Percentiles rank a stretch among this genome's conserved stretches.
Evolutionary conservation across 2,329 filamentous ascomycete species (phyloP).

Genomic region (Cladophialophora carrionii): DNA sequence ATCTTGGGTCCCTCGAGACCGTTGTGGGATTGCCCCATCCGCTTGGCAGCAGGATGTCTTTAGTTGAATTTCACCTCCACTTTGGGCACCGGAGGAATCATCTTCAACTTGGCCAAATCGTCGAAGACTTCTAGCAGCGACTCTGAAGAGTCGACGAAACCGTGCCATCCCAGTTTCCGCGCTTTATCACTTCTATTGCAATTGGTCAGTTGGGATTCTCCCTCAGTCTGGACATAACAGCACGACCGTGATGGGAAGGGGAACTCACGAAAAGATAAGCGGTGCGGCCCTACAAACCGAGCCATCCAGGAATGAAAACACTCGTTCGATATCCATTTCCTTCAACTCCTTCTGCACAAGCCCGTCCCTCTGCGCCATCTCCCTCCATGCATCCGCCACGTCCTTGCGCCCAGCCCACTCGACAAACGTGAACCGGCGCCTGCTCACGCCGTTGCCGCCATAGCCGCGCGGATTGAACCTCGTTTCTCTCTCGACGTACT

Average conservation of each 20-base stretch:
- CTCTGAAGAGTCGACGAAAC: slow-evolving; percentile 43
- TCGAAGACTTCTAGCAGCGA: slow-evolving; percentile 38
- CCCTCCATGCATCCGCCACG: slow-evolving; percentile 52
- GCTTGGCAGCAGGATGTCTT: background rate
- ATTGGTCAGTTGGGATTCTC: background rate
- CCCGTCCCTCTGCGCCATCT: slow-evolving; percentile 49
- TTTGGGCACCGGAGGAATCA: slow-evolving; percentile 36
- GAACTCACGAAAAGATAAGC: slow-evolving; percentile 42
- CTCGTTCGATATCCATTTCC: slow-evolving; percentile 46
- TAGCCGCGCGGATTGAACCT: slow-evolving; percentile 46
- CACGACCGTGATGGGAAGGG: too few relatives aligned
- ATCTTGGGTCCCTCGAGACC: background rate
- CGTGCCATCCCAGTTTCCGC: slow-evolving; percentile 43
- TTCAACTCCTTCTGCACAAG: slow-evolving; percentile 49
- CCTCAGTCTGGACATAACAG: background rate
- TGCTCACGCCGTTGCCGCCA: slow-evolving; percentile 48
- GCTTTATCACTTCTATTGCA: slow-evolving; percentile 40
- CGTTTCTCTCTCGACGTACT: slow-evolving; percentile 37
- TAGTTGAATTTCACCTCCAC: slow-evolving; percentile 33
- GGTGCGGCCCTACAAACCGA: slow-evolving; percentile 42
- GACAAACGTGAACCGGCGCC: slow-evolving; percentile 49
- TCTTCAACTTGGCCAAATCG: slow-evolving; percentile 34
- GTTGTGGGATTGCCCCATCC: background rate
- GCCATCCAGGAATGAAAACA: slow-evolving; percentile 54
- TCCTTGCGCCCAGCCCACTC: slow-evolving; percentile 53